Percentiles rank a stretch among this genome's conserved stretches.
Evolutionary conservation across 306 rosid genomes (phyloP).

Genomic region (Urtica urens): DNA sequence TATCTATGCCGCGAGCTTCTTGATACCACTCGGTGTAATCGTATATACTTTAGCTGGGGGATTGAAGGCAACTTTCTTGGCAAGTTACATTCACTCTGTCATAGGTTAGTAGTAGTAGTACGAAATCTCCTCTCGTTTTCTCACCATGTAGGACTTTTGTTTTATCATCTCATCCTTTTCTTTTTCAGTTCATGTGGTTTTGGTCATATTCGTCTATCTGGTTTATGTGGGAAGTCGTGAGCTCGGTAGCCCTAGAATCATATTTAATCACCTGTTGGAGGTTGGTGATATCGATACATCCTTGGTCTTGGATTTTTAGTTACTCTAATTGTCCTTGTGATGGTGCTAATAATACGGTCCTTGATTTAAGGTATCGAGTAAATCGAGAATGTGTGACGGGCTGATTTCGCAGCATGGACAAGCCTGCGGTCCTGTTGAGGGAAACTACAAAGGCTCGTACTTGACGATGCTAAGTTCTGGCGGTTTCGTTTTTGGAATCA

Average conservation of each 20-base stretch:
- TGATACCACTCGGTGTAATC: slow-evolving; percentile 89
- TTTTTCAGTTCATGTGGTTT: slow-evolving; percentile 63
- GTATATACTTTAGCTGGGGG: slow-evolving; percentile 91
- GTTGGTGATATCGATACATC: too few species aligned
- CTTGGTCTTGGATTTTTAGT: too few species aligned
- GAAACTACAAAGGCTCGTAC: slow-evolving; percentile 74
- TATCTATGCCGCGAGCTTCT: slow-evolving; percentile 88
- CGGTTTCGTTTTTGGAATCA: slow-evolving; percentile 78
- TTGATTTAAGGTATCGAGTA: too few species aligned
- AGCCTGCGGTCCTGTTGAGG: slow-evolving; percentile 88
- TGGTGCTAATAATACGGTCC: too few species aligned
- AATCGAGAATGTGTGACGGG: slow-evolving; percentile 56
- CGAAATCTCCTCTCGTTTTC: slow-evolving; percentile 1
- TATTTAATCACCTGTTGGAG: slow-evolving; percentile 52
- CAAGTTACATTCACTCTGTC: slow-evolving; percentile 92
- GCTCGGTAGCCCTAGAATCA: slow-evolving; percentile 70
- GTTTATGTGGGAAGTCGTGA: slow-evolving; percentile 68
- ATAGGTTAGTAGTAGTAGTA: slow-evolving; percentile 47
- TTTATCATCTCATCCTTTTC: not conserved
- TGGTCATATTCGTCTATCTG: slow-evolving; percentile 79
- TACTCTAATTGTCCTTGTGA: too few species aligned
- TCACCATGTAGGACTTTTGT: not conserved
- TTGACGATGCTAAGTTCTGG: slow-evolving; percentile 90
- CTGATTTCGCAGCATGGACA: slow-evolving; percentile 77
- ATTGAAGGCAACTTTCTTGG: slow-evolving; percentile 91